Conservation (phyloP, 208 protist species). For the Trypanosoma melophagium region DNA sequence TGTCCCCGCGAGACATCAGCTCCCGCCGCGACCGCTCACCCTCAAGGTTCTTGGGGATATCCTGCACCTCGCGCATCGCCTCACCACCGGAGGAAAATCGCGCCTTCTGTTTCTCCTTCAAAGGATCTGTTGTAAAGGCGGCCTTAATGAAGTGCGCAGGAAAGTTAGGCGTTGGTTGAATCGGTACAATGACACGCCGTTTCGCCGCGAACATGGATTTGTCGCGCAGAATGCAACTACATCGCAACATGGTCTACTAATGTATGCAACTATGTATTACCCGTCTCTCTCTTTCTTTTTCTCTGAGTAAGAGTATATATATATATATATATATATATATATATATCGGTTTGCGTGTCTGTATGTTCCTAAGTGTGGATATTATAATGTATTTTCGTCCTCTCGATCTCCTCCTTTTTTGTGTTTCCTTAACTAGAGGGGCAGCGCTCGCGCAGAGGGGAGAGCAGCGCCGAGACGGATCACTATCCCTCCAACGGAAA, state of each 20-base stretch:
- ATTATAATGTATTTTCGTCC: no score
- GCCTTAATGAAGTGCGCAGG: conserved; percentile 84
- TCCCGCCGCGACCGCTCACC: conserved; percentile 69
- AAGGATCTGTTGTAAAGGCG: conserved; percentile 84
- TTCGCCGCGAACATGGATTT: conserved; percentile 93
- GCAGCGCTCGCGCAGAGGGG: no score
- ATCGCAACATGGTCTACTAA: conserved; percentile 36
- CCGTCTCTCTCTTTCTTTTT: conserved; percentile 1
- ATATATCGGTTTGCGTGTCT: no score
- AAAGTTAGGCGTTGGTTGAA: conserved; percentile 82
- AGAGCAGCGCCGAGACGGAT: no score
- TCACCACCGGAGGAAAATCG: conserved; percentile 85
- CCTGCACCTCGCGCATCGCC: conserved; percentile 85
- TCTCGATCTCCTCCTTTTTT: neutral
- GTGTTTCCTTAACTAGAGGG: no score
- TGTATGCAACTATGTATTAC: neutral
- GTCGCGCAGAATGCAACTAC: conserved; percentile 51
- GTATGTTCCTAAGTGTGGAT: no score
- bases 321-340: no score
- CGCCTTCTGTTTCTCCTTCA: conserved; percentile 90
- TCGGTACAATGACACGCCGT: conserved; percentile 86
- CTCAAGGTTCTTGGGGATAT: conserved; percentile 81
- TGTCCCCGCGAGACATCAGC: conserved; percentile 62
- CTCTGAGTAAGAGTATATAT: neutral
- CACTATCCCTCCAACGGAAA: no score